These are phyloP conservation scores for Aspergillus felis DNA, from an alignment of 2,329 filamentous ascomycete species.

Conservation along the genomic window DNA sequence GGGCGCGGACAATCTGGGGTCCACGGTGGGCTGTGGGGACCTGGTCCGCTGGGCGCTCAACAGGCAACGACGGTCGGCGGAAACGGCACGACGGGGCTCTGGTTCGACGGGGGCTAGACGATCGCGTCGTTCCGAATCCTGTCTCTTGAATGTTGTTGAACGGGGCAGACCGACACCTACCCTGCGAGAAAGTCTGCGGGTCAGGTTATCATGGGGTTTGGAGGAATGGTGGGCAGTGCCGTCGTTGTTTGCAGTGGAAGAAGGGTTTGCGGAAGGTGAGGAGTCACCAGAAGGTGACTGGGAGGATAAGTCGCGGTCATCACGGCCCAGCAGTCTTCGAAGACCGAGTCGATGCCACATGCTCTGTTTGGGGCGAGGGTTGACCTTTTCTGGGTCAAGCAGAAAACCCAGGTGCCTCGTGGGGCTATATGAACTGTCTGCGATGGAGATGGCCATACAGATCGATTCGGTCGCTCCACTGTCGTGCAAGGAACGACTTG, in stretches of 20 bases:
- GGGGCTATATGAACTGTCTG: constrained; percentile 36
- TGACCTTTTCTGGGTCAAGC: constrained; percentile 30
- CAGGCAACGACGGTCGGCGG: constrained; percentile 47
- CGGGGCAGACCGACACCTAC: constrained; percentile 77
- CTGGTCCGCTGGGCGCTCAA: constrained; percentile 43
- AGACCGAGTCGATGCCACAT: constrained; percentile 45
- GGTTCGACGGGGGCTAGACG: constrained; percentile 65
- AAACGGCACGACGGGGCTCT: constrained; percentile 64
- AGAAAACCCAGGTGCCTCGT: constrained; percentile 32
- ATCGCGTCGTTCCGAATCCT: constrained; percentile 74
- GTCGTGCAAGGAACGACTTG: constrained; percentile 31
- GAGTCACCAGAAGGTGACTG: constrained; percentile 16
- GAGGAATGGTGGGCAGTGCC: constrained; percentile 12
- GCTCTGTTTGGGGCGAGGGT: constrained; percentile 37
- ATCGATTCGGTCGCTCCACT: constrained; percentile 23
- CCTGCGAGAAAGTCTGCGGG: constrained; percentile 34
- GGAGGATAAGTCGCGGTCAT: constrained; percentile 33
- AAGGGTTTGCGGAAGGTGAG: constrained; percentile 11
- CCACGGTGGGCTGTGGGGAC: constrained; percentile 38
- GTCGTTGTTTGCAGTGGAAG: constrained; percentile 11
- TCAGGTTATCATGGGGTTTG: constrained; percentile 29
- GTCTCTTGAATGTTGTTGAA: constrained; percentile 73
- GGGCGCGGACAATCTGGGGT: constrained; percentile 38
- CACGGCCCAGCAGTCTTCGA: constrained; percentile 41
- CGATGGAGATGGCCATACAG: constrained; percentile 42